A percentile compares a stretch with the other conserved stretches of the same genome.
Conservation (phyloP, 805 yeast species). For the Monosporozyma servazzii region DNA sequence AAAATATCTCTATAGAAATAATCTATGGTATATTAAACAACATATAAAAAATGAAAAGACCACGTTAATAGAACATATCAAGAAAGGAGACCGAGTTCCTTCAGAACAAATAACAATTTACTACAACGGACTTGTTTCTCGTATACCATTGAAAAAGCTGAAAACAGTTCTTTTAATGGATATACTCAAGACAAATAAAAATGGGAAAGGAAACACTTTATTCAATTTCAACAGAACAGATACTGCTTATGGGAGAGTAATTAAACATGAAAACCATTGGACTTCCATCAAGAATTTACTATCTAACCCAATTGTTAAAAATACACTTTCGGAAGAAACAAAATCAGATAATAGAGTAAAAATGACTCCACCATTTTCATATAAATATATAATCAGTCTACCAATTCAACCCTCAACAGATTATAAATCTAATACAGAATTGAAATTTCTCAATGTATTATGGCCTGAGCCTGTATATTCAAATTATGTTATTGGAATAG, state of each 20-base stretch:
- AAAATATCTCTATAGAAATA: slow-evolving; percentile 1
- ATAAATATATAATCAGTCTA: slow-evolving; percentile 5
- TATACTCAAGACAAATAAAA: background rate
- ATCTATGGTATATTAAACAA: background rate
- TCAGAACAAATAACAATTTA: background rate
- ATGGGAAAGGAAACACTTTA: background rate
- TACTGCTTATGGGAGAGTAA: background rate
- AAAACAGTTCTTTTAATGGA: background rate
- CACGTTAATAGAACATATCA: background rate
- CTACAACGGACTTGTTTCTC: background rate
- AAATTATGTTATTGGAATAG: slow-evolving; percentile 20
- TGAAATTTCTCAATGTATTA: slow-evolving; percentile 1
- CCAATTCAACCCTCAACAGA: background rate
- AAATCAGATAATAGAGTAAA: background rate
- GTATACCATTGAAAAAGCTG: background rate
- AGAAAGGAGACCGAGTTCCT: background rate
- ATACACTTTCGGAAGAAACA: background rate
- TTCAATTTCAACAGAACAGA: slow-evolving; percentile 1
- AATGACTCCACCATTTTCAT: background rate
- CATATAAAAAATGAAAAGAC: background rate
- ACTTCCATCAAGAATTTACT: background rate
- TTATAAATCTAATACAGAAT: background rate
- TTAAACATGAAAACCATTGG: background rate
- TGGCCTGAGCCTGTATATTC: slow-evolving; percentile 19
- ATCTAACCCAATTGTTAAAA: background rate